Conservation (phyloP, 2,329 filamentous ascomycete species). For the Erysiphe pisi region DNA sequence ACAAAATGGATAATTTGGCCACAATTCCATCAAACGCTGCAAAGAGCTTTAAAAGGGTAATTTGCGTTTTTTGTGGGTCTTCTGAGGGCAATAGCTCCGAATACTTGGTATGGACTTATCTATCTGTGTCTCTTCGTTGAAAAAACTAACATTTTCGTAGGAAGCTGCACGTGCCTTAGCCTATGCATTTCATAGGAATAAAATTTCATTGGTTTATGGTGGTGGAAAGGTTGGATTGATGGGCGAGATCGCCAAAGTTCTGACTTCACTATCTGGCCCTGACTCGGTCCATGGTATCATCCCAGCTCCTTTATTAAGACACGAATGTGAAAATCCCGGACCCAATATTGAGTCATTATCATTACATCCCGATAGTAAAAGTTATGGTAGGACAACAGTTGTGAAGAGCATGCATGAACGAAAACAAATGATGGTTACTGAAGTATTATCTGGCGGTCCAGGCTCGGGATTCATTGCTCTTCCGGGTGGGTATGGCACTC, state of each 20-base stretch:
- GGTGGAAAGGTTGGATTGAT: constrained; percentile 91
- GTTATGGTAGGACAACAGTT: constrained; percentile 75
- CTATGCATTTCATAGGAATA: constrained; percentile 58
- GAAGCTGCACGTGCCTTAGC: constrained; percentile 66
- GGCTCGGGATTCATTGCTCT: constrained; percentile 85
- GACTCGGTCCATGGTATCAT: constrained; percentile 85
- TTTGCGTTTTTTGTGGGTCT: constrained; percentile 93
- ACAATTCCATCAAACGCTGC: too few species aligned
- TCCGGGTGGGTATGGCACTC: constrained; percentile 80
- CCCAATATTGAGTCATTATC: constrained; percentile 42
- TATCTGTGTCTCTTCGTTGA: background rate
- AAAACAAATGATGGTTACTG: constrained; percentile 84
- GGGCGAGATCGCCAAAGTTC: constrained; percentile 81
- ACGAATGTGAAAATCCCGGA: constrained; percentile 54
- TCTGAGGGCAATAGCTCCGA: constrained; percentile 59
- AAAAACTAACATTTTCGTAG: constrained; percentile 28
- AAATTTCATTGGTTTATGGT: constrained; percentile 82
- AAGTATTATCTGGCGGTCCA: constrained; percentile 68
- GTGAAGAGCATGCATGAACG: constrained; percentile 94
- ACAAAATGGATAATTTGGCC: too few species aligned
- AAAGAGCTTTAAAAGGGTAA: constrained; percentile 42
- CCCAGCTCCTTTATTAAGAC: constrained; percentile 68
- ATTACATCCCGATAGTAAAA: constrained; percentile 39
- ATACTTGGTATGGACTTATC: constrained; percentile 46
- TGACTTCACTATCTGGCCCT: constrained; percentile 73